A percentile compares a stretch with the other conserved stretches of the same genome.
Evolutionary conservation across 2,329 filamentous ascomycete species (phyloP).

Genomic region (Blastomyces gilchristii): DNA sequence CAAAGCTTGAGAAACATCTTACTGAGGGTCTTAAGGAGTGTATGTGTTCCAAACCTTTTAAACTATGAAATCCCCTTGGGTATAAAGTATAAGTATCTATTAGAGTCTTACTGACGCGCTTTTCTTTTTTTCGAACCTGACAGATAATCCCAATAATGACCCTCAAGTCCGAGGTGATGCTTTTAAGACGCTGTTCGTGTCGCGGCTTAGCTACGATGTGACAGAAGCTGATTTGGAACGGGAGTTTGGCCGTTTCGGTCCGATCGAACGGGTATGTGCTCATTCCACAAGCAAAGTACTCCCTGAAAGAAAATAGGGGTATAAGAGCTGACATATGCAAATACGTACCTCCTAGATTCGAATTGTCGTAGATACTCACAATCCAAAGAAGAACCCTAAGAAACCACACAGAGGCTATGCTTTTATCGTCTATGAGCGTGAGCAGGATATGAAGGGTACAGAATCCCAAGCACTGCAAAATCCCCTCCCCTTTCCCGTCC

Average conservation of each 20-base stretch:
- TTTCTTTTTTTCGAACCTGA: constrained; percentile 1
- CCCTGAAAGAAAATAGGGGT: background rate
- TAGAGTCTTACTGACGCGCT: constrained; percentile 6
- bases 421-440: constrained; percentile 92
- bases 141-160: constrained; percentile 75
- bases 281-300: background rate
- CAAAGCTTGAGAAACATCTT: constrained; percentile 52
- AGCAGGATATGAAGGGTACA: constrained; percentile 98
- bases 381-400: constrained; percentile 68
- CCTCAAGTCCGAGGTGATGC: constrained; percentile 84
- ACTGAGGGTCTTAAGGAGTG: constrained; percentile 56
- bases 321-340: constrained; percentile 19
- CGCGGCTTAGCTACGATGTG: constrained; percentile 78
- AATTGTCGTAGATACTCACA: constrained; percentile 69
- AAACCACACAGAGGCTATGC: constrained; percentile 84
- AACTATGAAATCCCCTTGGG: constrained; percentile 7
- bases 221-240: constrained; percentile 83
- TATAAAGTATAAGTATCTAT: background rate
- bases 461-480: constrained; percentile 32
- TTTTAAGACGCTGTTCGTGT: constrained; percentile 89
- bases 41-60: constrained; percentile 30
- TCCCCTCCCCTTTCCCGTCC: constrained; percentile 20
- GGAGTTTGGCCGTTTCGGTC: constrained; percentile 87
- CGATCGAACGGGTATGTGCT: constrained; percentile 71
- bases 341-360: constrained; percentile 54